Evolutionary conservation across 2,329 filamentous ascomycete genomes (phyloP), one percentile per base, ranked within the genome.

Genomic region (Calonectria multiphialidica): DNA sequence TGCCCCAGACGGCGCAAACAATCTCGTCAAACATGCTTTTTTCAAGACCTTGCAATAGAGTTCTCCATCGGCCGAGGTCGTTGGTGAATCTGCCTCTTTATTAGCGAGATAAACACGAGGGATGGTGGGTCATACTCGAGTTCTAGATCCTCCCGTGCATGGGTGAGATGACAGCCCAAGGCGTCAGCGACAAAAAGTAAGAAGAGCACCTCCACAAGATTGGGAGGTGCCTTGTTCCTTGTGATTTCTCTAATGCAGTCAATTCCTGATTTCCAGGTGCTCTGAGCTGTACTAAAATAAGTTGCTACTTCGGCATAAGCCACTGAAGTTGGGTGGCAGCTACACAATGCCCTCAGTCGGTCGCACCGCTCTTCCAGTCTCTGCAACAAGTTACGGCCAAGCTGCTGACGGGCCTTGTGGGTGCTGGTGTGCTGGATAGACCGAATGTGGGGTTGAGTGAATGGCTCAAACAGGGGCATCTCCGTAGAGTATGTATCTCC

Each of bases 1-100:
- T 55, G 1, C 67, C 66, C 80, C 79, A 81, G 15, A 78, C 72
- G 12, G 72, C 55, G 37, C 76, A 71, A 9, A 72, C 72, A 47
- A 81, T 45, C 18, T 75, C 64, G 50, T 81, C 77, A 65, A 81
- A 81, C 13, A 79, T 63, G 23, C 47, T 16, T 25, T 68, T 62
- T 10, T 79, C 77, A 10, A 63, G 42, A 8, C 62, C 55, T 1
- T 72, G 64, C 5, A 81, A 33, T 2, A 79, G 18, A 2, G 73
- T 62, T 35, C 74, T 80, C 80, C 80, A 81, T 13, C 79, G 75
- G 7, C 73, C 66, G 5, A 81, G 64, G 61, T 81, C 80, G 10
- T 74, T 70, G 5, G 68, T 62, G 33, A 81, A 81, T 15, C 80
- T 81, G 16, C 2, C n/a, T 1, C 7, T 30, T 28, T 9, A 33